Evolutionary conservation across 352 stramenopile species (phyloP), one percentile per base, ranked within the genome.

Genomic region (Phytophthora uliginosa): DNA sequence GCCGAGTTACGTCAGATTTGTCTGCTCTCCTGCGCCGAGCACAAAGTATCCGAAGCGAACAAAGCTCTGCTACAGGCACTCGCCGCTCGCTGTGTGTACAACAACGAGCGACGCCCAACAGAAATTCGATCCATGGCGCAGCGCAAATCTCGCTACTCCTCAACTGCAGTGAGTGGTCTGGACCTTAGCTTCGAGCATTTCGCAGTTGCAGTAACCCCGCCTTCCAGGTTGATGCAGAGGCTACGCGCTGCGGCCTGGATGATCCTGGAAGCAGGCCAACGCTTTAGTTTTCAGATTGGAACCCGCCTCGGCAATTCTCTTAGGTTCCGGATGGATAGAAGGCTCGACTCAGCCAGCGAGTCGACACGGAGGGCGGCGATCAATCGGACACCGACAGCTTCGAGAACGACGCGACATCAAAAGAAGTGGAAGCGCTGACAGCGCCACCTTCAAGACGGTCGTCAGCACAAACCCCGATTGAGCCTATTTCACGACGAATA

Each of bases 1-100:
- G 72, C 69, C n/a, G 68, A 73, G 31, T 52, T 82, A 7, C 68
- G 76, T 22, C 67, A 79, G 38, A 83, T 83, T 42, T 76, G 73
- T 45, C 15, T 83, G 36, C 47, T 80, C 1, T 83, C 76, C 0
- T 73, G 76, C 36, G 66, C 55, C 10, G 62, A 83, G 20, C 76
- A 80, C 59, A 76, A 71, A 1, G 47, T 83, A 0, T 73, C 64
- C 0, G 72, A 71, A 17, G 20, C 18, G 1, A 83, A 74, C 22
- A 66, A 58, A 48, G 26, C 26, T 24, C 55, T 79, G 3, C 56
- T 82, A 1, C 53, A 53, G 12, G 71, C 67, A 24, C 54, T 82
- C 4, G 75, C 70, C n/a, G 63, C 66, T 63, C 67, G 75, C 0
- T 71, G 67, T n/a, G 57, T 79, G 6, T 82, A 82, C 52, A 69